These are phyloP conservation scores for Suillus brevipes DNA, from an alignment of 768 basidiomycete genomes.

Conservation along the genomic window DNA sequence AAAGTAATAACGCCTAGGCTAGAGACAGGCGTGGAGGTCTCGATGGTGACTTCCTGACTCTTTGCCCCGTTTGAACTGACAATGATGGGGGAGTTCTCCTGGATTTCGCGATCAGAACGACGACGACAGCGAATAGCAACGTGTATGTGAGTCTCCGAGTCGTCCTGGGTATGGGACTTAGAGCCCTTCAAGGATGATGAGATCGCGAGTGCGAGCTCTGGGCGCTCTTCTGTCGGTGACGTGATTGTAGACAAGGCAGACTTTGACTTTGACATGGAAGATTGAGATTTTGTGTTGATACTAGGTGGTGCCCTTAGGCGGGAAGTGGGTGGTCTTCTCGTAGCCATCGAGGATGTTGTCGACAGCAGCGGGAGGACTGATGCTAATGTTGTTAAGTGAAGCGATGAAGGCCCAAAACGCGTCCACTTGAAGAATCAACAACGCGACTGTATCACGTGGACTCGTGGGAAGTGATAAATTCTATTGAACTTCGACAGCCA, in stretches of 20 bases:
- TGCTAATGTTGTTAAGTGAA: background rate
- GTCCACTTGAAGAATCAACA: conserved; percentile 23
- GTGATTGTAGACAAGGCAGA: conserved; percentile 31
- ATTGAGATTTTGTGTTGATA: conserved; percentile 45
- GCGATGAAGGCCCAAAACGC: conserved; percentile 25
- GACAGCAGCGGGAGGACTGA: background rate
- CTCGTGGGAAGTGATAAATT: conserved; percentile 11
- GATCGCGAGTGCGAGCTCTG: conserved; percentile 24
- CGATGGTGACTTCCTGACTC: conserved; percentile 75
- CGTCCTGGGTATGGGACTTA: conserved; percentile 35
- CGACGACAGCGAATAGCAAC: conserved; percentile 90
- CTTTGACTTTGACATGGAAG: conserved; percentile 46
- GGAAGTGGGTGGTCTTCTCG: conserved; percentile 56
- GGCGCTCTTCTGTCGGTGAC: conserved; percentile 20
- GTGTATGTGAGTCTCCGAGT: conserved; percentile 82
- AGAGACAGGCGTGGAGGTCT: conserved; percentile 68
- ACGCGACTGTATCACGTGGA: conserved; percentile 37
- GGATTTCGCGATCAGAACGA: conserved; percentile 82
- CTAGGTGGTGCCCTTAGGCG: conserved; percentile 44
- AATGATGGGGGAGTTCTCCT: conserved; percentile 86
- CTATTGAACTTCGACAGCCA: background rate
- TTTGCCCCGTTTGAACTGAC: conserved; percentile 76
- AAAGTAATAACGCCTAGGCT: conserved; percentile 72
- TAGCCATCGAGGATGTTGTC: conserved; percentile 49
- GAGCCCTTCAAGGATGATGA: conserved; percentile 24